Conservation (phyloP, 176 grass and related monocot genomes). For the Dendrocalamus sinicus region DNA sequence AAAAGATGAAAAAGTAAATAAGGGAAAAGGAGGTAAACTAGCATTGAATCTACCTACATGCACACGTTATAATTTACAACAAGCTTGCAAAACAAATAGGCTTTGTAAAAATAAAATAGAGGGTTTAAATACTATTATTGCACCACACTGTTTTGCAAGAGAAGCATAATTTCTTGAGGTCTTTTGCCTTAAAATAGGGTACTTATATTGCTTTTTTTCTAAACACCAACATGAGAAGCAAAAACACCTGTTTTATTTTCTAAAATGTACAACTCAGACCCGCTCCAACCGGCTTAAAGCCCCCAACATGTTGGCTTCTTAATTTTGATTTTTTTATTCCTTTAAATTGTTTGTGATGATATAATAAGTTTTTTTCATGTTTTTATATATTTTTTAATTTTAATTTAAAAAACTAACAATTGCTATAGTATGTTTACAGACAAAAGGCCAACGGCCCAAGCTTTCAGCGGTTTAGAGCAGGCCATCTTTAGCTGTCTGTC, state of each 20-base stretch:
- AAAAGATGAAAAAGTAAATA: not conserved
- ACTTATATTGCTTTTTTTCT: not conserved
- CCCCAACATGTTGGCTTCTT: no score
- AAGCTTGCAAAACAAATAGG: not conserved
- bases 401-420: no score
- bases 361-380: no score
- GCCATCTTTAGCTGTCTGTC: no score
- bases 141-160: not conserved
- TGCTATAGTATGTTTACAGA: no score
- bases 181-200: not conserved
- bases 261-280: no score
- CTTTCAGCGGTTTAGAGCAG: no score
- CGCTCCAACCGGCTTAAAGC: no score
- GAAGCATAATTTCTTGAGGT: not conserved
- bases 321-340: no score
- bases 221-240: not conserved
- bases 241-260: not conserved
- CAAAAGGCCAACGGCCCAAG: no score
- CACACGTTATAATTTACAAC: not conserved
- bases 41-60: not conserved
- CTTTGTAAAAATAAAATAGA: not conserved
- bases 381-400: no score
- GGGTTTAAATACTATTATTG: not conserved
- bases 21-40: not conserved
- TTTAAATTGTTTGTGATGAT: no score